Evolutionary conservation across 1,139 yeast genomes (phyloP).

Genomic region (Candida glucosophila): DNA sequence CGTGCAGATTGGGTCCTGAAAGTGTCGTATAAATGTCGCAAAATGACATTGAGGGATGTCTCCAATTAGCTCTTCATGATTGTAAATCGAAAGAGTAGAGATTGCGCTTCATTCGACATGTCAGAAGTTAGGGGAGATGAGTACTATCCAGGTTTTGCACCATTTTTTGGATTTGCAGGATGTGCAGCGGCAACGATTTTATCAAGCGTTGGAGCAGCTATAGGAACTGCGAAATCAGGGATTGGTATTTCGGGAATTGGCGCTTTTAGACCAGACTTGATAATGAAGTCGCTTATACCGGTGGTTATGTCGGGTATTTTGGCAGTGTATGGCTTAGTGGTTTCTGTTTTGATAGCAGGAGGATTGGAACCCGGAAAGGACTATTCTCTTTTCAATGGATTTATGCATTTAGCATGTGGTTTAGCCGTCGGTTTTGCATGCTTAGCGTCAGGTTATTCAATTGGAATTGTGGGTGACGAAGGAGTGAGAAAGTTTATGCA

Average conservation of each 20-base stretch:
- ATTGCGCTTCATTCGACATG: no score
- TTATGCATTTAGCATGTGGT: conserved; percentile 96
- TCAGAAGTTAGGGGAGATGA: conserved; percentile 36
- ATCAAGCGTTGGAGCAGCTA: conserved; percentile 93
- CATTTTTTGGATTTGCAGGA: conserved; percentile 92
- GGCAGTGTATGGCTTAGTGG: conserved; percentile 93
- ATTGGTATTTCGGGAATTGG: conserved; percentile 93
- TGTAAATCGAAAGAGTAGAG: no score
- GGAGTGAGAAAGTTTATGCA: conserved; percentile 97
- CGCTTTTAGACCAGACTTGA: conserved; percentile 74
- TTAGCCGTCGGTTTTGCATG: conserved; percentile 93
- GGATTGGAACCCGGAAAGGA: conserved; percentile 69
- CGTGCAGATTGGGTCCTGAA: no score
- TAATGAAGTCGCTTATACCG: conserved; percentile 81
- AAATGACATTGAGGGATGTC: no score
- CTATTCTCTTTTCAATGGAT: conserved; percentile 87
- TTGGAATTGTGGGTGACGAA: conserved; percentile 98
- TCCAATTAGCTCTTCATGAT: no score
- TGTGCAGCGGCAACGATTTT: conserved; percentile 89
- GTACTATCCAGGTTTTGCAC: conserved; percentile 81
- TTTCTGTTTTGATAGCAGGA: conserved; percentile 92
- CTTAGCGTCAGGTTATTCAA: conserved; percentile 96
- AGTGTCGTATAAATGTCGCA: no score
- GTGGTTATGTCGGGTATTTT: conserved; percentile 98
- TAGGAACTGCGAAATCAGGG: conserved; percentile 98